phyloP scores from a whole-genome alignment of 345 rosid species.

The Linum usitatissimum region DNA sequence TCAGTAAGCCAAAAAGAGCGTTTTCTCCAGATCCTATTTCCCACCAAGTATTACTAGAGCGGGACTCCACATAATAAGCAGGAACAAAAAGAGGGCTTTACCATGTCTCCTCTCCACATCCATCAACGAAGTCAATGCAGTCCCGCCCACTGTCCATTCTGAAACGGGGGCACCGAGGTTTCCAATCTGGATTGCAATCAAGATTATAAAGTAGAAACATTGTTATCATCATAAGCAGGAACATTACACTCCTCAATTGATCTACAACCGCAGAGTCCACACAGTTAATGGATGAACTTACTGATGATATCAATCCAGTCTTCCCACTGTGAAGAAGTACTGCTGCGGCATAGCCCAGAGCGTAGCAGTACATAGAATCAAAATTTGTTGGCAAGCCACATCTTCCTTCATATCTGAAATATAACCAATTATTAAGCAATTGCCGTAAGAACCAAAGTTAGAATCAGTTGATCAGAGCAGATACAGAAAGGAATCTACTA shows the following conservation, averaged over 20 bases:
- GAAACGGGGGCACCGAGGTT: slow-evolving; percentile 81
- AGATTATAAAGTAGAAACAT: background rate
- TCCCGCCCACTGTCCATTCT: slow-evolving; percentile 90
- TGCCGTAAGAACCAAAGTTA: background rate
- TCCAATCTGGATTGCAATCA: slow-evolving; percentile 51
- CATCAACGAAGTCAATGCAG: slow-evolving; percentile 85
- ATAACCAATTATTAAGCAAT: background rate
- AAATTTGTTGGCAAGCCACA: slow-evolving; percentile 95
- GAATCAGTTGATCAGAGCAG: background rate
- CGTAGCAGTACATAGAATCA: slow-evolving; percentile 83
- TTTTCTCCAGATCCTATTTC: too few relatives aligned
- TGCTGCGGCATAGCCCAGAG: slow-evolving; percentile 86
- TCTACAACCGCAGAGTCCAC: background rate
- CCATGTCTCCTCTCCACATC: slow-evolving; percentile 99
- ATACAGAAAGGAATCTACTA: background rate
- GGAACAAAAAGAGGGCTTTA: slow-evolving; percentile 12
- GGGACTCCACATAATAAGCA: too few relatives aligned
- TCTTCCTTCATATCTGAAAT: slow-evolving; percentile 85
- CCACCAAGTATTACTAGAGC: too few relatives aligned
- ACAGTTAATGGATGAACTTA: slow-evolving; percentile 16
- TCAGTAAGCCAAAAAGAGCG: too few relatives aligned
- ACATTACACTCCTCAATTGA: background rate
- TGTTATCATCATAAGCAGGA: background rate
- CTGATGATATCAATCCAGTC: slow-evolving; percentile 89
- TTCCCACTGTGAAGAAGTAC: slow-evolving; percentile 77